Percentiles rank a stretch among this genome's conserved stretches.
Conservation (phyloP, 805 yeast genomes). For the Tetrapisispora taiwanensis region DNA sequence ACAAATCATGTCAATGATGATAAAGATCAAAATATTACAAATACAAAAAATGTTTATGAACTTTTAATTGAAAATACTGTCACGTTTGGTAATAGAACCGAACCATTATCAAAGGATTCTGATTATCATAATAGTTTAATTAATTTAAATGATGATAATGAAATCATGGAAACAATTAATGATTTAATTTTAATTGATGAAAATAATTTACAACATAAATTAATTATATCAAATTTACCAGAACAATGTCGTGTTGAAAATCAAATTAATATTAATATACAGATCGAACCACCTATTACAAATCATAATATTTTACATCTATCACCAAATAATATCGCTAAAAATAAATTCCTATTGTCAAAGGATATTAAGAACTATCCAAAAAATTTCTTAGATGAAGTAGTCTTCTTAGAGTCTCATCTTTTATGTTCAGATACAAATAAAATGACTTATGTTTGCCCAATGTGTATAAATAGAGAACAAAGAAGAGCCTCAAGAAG, state of each 20-base stretch:
- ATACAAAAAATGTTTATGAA: conserved; percentile 3
- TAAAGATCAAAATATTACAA: neutral
- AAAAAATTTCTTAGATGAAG: conserved; percentile 39
- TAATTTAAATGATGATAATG: neutral
- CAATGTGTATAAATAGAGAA: conserved; percentile 85
- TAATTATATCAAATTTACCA: conserved; percentile 58
- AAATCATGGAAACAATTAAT: neutral
- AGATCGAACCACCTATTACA: conserved; percentile 62
- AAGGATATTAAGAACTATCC: conserved; percentile 34
- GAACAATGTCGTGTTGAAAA: conserved; percentile 86
- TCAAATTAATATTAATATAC: conserved; percentile 69
- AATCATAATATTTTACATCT: conserved; percentile 62
- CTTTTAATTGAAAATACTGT: conserved; percentile 7
- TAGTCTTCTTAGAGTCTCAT: conserved; percentile 65
- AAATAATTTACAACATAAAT: conserved; percentile 32
- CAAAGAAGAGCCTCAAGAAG: conserved; percentile 89
- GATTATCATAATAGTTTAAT: conserved; percentile 1
- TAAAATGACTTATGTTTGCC: conserved; percentile 65
- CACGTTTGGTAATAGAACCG: conserved; percentile 8
- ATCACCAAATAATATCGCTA: conserved; percentile 80
- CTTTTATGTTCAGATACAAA: conserved; percentile 46
- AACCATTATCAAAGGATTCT: neutral
- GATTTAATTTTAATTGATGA: conserved; percentile 1
- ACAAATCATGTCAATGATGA: neutral
- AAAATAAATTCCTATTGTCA: conserved; percentile 67